Evolutionary conservation across 108 stramenopile species (phyloP).

Genomic region (Nitzschia sp.): DNA sequence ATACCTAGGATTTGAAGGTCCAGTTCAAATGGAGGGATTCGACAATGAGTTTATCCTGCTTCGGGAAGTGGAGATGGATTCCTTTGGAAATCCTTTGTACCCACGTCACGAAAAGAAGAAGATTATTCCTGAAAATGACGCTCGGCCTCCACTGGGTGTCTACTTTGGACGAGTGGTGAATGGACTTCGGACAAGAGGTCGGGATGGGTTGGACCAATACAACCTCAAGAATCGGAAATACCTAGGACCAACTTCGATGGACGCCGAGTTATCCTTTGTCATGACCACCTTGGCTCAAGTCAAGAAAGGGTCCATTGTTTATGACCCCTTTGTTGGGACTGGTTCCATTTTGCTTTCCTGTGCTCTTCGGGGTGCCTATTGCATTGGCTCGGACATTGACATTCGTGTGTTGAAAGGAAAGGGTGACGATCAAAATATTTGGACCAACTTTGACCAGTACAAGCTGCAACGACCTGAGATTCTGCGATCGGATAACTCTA

Average conservation of each 20-base stretch:
- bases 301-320: slow-evolving; percentile 53
- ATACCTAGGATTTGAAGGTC: slow-evolving; percentile 50
- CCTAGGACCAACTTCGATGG: slow-evolving; percentile 98
- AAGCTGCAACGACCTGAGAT: slow-evolving; percentile 88
- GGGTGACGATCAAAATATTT: slow-evolving; percentile 61
- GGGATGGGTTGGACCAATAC: slow-evolving; percentile 71
- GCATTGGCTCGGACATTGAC: slow-evolving; percentile 95
- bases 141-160: slow-evolving; percentile 62
- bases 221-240: slow-evolving; percentile 89
- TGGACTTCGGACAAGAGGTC: slow-evolving; percentile 41
- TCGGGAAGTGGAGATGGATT: slow-evolving; percentile 69
- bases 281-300: slow-evolving; percentile 91
- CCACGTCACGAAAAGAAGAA: slow-evolving; percentile 29
- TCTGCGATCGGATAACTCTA: slow-evolving; percentile 86
- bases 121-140: slow-evolving; percentile 58
- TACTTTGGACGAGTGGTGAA: slow-evolving; percentile 81
- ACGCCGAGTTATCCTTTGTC: slow-evolving; percentile 89
- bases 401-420: slow-evolving; percentile 86
- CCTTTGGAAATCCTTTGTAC: slow-evolving; percentile 47
- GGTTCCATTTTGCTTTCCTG: slow-evolving; percentile 91
- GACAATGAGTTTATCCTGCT: slow-evolving; percentile 70
- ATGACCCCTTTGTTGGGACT: slow-evolving; percentile 98
- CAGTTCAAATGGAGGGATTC: slow-evolving; percentile 67
- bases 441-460: slow-evolving; percentile 87
- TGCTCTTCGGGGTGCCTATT: slow-evolving; percentile 84